Percentiles rank a stretch among this genome's conserved stretches.
Conservation (phyloP, 495 filamentous ascomycete genomes). For the Trichoderma erinaceum region DNA sequence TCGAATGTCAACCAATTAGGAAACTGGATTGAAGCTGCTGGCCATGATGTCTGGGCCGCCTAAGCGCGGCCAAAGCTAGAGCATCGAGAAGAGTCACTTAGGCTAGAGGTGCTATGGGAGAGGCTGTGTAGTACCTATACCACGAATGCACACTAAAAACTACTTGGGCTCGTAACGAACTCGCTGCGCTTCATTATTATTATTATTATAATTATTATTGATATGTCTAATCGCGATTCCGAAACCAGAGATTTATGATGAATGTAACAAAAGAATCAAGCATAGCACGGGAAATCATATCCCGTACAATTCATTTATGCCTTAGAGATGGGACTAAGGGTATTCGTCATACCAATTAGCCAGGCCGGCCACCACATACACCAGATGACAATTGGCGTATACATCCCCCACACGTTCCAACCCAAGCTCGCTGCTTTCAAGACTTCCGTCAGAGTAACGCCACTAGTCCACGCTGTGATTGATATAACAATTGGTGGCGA, state of each 20-base stretch:
- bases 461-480: slow-evolving; percentile 45
- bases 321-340: not conserved
- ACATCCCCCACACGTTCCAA: slow-evolving; percentile 88
- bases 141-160: not conserved
- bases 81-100: not conserved
- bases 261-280: not conserved
- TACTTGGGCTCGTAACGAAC: too few species aligned
- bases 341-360: slow-evolving; percentile 37
- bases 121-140: not conserved
- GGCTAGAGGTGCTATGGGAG: not conserved
- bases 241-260: not conserved
- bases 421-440: slow-evolving; percentile 76
- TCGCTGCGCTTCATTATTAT: too few species aligned
- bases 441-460: slow-evolving; percentile 46
- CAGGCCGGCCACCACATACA: slow-evolving; percentile 98
- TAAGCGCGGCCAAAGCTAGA: slow-evolving; percentile 27
- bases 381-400: slow-evolving; percentile 88
- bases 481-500: slow-evolving; percentile 61
- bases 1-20: slow-evolving; percentile 88
- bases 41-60: slow-evolving; percentile 86
- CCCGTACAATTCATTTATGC: not conserved
- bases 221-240: not conserved
- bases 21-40: slow-evolving; percentile 86
- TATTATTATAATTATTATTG: too few species aligned
- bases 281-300: not conserved